These are phyloP conservation scores for Tetrahymena borealis DNA, from an alignment of 73 alveolate species.

Conservation along the genomic window DNA sequence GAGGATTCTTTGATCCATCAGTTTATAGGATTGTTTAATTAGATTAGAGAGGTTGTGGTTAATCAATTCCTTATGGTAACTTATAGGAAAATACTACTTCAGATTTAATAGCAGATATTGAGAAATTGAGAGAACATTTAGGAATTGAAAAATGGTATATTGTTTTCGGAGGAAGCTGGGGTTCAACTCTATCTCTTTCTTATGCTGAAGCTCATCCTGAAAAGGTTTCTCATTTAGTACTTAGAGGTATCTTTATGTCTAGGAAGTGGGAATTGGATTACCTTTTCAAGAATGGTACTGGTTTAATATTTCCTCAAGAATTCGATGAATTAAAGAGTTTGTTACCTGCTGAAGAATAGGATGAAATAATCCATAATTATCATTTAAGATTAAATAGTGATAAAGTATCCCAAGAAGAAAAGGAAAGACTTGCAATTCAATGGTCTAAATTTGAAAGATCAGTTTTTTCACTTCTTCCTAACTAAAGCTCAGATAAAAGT, in stretches of 20 bases:
- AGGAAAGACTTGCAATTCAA: constrained; percentile 5
- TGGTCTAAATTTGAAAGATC: constrained; percentile 8
- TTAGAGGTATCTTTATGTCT: constrained; percentile 5
- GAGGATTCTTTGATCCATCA: constrained; percentile 3
- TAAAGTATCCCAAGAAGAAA: background rate
- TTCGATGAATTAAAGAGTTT: background rate
- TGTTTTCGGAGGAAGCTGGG: constrained; percentile 11
- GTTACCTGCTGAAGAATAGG: background rate
- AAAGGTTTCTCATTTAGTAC: background rate
- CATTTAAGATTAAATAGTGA: background rate
- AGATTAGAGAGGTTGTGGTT: constrained; percentile 15
- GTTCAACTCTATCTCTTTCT: background rate
- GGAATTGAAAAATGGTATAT: constrained; percentile 9
- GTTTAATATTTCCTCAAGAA: constrained; percentile 8
- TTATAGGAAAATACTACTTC: background rate
- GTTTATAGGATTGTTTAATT: background rate
- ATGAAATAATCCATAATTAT: background rate
- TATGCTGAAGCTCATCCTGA: constrained; percentile 18
- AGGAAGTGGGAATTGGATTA: constrained; percentile 6
- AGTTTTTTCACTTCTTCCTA: background rate
- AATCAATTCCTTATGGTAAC: background rate
- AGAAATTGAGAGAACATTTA: background rate
- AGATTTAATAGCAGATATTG: constrained; percentile 1
- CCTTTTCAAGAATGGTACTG: background rate
- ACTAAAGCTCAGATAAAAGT: background rate